Conservation (phyloP, 768 basidiomycete genomes). For the Lactarius hengduanensis region DNA sequence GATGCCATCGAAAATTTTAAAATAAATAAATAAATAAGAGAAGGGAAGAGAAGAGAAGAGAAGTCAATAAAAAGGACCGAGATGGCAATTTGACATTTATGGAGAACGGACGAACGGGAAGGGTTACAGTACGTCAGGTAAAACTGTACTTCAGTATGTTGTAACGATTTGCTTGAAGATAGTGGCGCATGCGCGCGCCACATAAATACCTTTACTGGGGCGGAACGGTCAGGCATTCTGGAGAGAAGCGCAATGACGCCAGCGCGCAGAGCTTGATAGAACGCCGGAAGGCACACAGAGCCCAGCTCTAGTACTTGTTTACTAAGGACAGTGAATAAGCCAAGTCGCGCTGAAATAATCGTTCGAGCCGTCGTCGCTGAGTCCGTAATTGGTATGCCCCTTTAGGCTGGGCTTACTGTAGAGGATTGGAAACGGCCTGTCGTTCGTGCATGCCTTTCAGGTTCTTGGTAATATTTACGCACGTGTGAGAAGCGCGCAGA, state of each 20-base stretch:
- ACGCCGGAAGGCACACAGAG: constrained; percentile 7
- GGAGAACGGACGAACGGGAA: background rate
- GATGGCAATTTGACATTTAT: background rate
- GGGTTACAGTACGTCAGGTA: background rate
- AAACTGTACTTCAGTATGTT: background rate
- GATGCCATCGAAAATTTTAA: background rate
- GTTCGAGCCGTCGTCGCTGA: background rate
- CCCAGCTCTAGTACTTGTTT: background rate
- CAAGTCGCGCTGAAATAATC: no score
- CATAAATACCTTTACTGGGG: background rate
- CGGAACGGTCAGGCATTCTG: constrained; percentile 10
- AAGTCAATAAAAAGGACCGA: background rate
- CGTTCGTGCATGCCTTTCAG: background rate
- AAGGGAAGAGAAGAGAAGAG: background rate
- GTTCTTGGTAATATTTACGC: background rate
- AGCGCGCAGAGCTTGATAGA: constrained; percentile 22
- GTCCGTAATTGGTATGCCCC: background rate
- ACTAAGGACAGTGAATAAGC: background rate
- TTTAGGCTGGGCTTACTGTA: no score
- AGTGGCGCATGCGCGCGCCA: background rate
- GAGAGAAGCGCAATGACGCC: constrained; percentile 21
- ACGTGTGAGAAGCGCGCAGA: background rate
- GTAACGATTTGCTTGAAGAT: background rate
- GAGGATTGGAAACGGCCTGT: background rate
- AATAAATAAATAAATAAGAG: background rate